phyloP scores from a whole-genome alignment of 257 asterid species.

The Phtheirospermum japonicum region DNA sequence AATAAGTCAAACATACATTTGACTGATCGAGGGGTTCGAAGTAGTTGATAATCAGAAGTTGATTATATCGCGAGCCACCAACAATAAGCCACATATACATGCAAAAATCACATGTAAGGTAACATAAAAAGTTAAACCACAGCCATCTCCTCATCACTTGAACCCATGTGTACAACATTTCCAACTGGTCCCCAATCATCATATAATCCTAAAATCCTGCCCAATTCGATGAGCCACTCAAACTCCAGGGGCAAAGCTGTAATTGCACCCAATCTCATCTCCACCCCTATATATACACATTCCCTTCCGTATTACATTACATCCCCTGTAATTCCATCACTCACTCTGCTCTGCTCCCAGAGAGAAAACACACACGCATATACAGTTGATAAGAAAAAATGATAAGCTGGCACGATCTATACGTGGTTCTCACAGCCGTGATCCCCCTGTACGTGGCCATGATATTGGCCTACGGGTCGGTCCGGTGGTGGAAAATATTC shows the following conservation, averaged over 20 bases:
- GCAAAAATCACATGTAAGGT: constrained; percentile 25
- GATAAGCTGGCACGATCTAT: constrained; percentile 79
- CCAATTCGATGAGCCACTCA: constrained; percentile 16
- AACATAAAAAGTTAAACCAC: constrained; percentile 19
- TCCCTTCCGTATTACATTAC: constrained; percentile 13
- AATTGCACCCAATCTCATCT: not conserved
- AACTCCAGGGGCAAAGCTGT: not conserved
- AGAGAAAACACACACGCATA: too few species aligned
- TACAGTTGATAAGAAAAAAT: constrained; percentile 49
- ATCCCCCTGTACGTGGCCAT: constrained; percentile 88
- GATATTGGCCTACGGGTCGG: constrained; percentile 93
- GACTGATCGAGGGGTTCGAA: too few species aligned
- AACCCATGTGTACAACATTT: constrained; percentile 6
- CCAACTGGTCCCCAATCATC: constrained; percentile 26
- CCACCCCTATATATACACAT: constrained; percentile 20
- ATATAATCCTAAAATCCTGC: constrained; percentile 4
- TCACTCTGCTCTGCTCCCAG: not conserved
- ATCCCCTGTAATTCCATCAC: not conserved
- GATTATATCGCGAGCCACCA: too few species aligned
- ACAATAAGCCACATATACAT: not conserved
- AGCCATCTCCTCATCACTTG: not conserved
- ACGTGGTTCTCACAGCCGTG: constrained; percentile 77
- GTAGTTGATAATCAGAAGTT: too few species aligned
- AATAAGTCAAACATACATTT: too few species aligned
- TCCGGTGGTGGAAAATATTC: constrained; percentile 96